Evolutionary conservation across 306 rosid species (phyloP), one percentile per base, ranked within the genome.

Genomic region (Cucurbita maxima): DNA sequence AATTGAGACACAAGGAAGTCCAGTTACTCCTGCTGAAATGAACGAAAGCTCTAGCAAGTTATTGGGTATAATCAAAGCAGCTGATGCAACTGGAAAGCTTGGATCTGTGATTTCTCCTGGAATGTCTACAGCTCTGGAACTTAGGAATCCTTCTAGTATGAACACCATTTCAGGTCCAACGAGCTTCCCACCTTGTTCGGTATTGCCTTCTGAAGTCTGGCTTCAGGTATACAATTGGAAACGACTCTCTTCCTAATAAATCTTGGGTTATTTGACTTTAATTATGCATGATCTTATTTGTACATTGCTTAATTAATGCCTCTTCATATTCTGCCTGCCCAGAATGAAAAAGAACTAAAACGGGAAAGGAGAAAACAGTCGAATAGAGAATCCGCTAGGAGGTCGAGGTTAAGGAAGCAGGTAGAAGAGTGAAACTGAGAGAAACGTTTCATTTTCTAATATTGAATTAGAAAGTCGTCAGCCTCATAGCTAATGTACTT

Each of bases 341-440:
- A 94, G 99, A 88, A 84, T 82, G 97, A 94, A 7, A 84, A 94
- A 34, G 99, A 94, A 81, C 79, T 85, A 38, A 94, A 94, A 83
- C 88, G 96, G 12, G 99, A 94, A 83, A 88, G 85, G 86, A 86
- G 99, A 83, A 94, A 94, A 84, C 99, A 94, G 80, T 94, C 99
- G 2, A 94, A 94, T 76, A 87, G 99, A 50, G 99, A 94, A 82
- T 94, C 99, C 61, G 99, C 99, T 74, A 86, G 99, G 86, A 85
- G 99, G 77, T 94, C 99, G 30, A 91, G 99, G 83, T 79, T 94
- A 81, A 89, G 99, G 87, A 94, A 91, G 86, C 99, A 94, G 99
- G 99, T 94, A 83, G 38, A 25, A 83, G 38, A 25, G 25, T 58
- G 59, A 36, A 2, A 22, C 51, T 74, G 50, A 0, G 48, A 58